Evolutionary conservation across 441 rosid genomes (phyloP).

Genomic region (Adansonia gregorii): DNA sequence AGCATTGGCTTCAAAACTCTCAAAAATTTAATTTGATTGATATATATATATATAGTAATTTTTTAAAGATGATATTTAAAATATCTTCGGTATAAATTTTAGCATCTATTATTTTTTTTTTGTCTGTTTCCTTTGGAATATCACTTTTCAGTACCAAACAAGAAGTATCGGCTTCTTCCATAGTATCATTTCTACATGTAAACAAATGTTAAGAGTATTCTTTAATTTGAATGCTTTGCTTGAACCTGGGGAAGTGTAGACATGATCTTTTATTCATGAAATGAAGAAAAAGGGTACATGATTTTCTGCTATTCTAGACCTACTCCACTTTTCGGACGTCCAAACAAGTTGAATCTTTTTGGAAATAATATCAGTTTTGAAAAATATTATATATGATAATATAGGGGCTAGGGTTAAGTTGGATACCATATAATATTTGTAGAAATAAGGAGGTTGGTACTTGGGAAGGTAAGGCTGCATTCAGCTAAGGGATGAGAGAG

Average conservation of each 20-base stretch:
- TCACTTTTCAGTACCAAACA: no score
- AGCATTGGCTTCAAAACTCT: background rate
- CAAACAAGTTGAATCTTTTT: background rate
- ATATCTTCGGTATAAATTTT: no score
- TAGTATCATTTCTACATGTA: background rate
- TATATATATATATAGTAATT: no score
- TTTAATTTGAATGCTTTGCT: background rate
- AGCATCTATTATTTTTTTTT: no score
- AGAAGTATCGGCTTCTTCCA: constrained; percentile 11
- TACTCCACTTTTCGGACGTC: background rate
- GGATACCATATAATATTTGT: constrained; percentile 12
- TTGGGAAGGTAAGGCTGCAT: background rate
- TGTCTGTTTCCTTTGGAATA: no score
- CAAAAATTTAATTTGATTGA: no score
- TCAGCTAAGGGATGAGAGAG: background rate
- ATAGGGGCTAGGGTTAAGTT: background rate
- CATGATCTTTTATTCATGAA: background rate
- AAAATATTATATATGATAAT: background rate
- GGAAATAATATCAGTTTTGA: background rate
- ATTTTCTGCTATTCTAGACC: background rate
- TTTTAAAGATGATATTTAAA: no score
- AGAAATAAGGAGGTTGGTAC: constrained; percentile 7
- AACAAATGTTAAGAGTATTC: background rate
- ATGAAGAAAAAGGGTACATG: background rate
- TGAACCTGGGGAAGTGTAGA: background rate